These are phyloP conservation scores for Pestalotiopsis sp. DNA, from an alignment of 2,329 filamentous ascomycete genomes.

Conservation along the genomic window DNA sequence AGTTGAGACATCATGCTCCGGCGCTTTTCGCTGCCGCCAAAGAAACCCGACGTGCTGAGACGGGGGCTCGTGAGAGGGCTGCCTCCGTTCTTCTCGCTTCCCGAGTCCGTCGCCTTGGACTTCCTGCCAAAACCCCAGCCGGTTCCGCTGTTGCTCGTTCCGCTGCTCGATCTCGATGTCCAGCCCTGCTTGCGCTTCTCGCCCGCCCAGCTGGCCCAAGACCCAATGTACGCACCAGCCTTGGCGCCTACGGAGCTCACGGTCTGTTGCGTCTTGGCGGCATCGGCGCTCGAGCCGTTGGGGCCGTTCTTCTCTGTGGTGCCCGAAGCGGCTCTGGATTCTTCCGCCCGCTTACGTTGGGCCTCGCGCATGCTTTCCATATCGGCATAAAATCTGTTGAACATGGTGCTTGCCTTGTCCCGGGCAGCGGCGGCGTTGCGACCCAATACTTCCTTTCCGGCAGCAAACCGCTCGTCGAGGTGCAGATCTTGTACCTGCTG, in stretches of 20 bases:
- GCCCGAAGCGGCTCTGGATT: conserved; percentile 41
- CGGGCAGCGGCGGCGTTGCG: conserved; percentile 86
- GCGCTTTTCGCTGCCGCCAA: conserved; percentile 37
- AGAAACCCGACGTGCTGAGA: conserved; percentile 39
- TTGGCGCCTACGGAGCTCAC: conserved; percentile 54
- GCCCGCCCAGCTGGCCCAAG: conserved; percentile 71
- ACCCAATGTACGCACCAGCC: conserved; percentile 67
- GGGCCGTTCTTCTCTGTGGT: conserved; percentile 28
- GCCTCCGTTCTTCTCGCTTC: conserved; percentile 31
- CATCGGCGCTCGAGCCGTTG: conserved; percentile 31
- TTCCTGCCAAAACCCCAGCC: conserved; percentile 38
- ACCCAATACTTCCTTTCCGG: conserved; percentile 83
- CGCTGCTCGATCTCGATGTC: conserved; percentile 39
- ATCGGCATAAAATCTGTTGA: conserved; percentile 88
- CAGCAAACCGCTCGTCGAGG: conserved; percentile 85
- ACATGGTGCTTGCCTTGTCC: conserved; percentile 83
- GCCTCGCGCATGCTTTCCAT: conserved; percentile 81
- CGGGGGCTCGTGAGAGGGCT: conserved; percentile 36
- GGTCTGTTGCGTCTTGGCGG: conserved; percentile 47
- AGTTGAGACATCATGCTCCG: conserved; percentile 19
- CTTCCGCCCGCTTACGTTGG: conserved; percentile 65
- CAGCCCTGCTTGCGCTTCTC: conserved; percentile 69
- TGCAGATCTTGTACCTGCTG: conserved; percentile 94
- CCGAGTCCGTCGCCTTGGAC: conserved; percentile 31
- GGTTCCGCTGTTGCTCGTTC: conserved; percentile 21